A percentile compares a stretch with the other conserved stretches of the same genome.
Evolutionary conservation across 2,329 filamentous ascomycete genomes (phyloP).

Genomic region (Cordyceps pruinosa): DNA sequence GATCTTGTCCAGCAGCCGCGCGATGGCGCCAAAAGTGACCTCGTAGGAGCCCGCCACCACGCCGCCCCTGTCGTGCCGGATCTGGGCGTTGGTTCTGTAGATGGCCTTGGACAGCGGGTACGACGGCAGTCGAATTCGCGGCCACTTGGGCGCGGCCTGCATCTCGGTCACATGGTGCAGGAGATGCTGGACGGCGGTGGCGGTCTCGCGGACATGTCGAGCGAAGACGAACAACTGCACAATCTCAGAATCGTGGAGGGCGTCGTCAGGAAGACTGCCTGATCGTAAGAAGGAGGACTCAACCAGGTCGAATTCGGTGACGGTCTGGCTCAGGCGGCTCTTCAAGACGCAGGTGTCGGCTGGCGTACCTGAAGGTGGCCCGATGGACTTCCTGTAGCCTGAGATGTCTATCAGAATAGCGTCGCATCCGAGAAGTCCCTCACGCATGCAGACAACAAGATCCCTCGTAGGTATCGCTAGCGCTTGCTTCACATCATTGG

Average conservation of each 20-base stretch:
- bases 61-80: constrained; percentile 52
- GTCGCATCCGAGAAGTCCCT: constrained; percentile 39
- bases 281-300: constrained; percentile 42
- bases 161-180: constrained; percentile 42
- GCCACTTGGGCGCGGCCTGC: constrained; percentile 33
- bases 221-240: constrained; percentile 49
- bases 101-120: constrained; percentile 48
- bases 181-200: constrained; percentile 39
- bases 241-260: constrained; percentile 41
- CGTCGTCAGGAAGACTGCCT: constrained; percentile 36
- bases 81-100: constrained; percentile 48
- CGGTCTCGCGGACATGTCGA: constrained; percentile 46
- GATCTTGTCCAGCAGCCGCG: constrained; percentile 35
- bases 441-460: constrained; percentile 40
- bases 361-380: constrained; percentile 35
- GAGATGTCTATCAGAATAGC: constrained; percentile 48
- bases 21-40: constrained; percentile 38
- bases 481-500: constrained; percentile 6
- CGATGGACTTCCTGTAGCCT: constrained; percentile 41
- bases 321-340: constrained; percentile 33
- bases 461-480: constrained; percentile 41
- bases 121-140: constrained; percentile 41
- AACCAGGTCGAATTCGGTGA: constrained; percentile 39
- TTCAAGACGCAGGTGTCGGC: constrained; percentile 35
- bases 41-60: constrained; percentile 47